phyloP scores from a whole-genome alignment of 1,284 basidiomycete species.

The Austroboletus niveus region DNA sequence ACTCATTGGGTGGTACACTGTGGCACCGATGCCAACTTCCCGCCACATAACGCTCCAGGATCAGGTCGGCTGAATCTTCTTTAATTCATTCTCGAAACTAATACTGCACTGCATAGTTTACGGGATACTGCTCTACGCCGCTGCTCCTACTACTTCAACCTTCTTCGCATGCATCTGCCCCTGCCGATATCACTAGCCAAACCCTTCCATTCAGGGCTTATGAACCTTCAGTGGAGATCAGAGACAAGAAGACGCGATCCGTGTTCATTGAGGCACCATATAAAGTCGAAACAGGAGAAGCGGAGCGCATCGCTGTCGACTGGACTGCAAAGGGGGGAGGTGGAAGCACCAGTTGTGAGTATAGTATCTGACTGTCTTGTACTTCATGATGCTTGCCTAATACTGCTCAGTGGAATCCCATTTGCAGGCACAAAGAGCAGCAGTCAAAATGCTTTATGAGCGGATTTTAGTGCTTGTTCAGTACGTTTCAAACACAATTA shows the following conservation, averaged over 20 bases:
- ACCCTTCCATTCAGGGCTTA: slow-evolving; percentile 86
- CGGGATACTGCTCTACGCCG: slow-evolving; percentile 70
- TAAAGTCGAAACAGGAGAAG: slow-evolving; percentile 95
- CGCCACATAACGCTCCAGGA: slow-evolving; percentile 82
- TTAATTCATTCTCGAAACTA: neutral
- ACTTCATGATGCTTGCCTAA: slow-evolving; percentile 1
- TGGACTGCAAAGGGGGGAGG: slow-evolving; percentile 91
- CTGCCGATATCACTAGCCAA: slow-evolving; percentile 58
- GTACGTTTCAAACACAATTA: slow-evolving; percentile 76
- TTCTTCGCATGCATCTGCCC: slow-evolving; percentile 46
- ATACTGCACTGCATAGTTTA: slow-evolving; percentile 49
- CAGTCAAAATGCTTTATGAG: slow-evolving; percentile 94
- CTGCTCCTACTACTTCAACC: slow-evolving; percentile 74
- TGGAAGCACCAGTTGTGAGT: slow-evolving; percentile 74
- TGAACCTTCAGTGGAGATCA: slow-evolving; percentile 83
- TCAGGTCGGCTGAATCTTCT: slow-evolving; percentile 52
- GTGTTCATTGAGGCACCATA: slow-evolving; percentile 83
- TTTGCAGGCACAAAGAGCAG: slow-evolving; percentile 88
- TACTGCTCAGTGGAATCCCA: slow-evolving; percentile 75
- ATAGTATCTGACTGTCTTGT: slow-evolving; percentile 33
- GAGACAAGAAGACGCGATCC: slow-evolving; percentile 70
- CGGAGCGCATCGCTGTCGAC: slow-evolving; percentile 97
- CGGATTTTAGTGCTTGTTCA: slow-evolving; percentile 80
- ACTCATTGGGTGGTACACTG: slow-evolving; percentile 96
- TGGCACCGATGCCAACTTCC: slow-evolving; percentile 68